These are phyloP conservation scores for Brassica hybrid DNA, from an alignment of 441 rosid genomes.

Conservation along the genomic window DNA sequence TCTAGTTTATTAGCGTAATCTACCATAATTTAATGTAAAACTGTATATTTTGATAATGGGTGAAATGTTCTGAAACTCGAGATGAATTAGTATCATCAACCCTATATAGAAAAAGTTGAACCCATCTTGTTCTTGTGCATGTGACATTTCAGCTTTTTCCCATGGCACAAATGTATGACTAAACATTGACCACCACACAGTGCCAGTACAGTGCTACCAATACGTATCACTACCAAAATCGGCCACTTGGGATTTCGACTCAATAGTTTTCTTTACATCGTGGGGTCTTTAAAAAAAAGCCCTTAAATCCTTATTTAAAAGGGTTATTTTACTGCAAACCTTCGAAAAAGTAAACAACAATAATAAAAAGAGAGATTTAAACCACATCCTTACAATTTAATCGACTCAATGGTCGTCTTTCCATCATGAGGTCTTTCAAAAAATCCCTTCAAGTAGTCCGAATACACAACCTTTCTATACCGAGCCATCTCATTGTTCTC, in stretches of 20 bases:
- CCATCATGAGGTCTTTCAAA: conserved; percentile 53
- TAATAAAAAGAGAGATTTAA: neutral
- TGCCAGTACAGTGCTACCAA: neutral
- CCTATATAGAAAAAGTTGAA: neutral
- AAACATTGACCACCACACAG: neutral
- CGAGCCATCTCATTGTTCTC: conserved; percentile 40
- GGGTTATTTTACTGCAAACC: neutral
- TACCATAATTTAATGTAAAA: too few relatives aligned
- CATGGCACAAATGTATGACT: neutral
- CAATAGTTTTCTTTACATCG: neutral
- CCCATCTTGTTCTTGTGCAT: neutral
- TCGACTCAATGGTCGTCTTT: conserved; percentile 47
- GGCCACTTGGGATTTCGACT: neutral
- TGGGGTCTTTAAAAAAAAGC: neutral
- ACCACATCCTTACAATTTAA: conserved; percentile 21
- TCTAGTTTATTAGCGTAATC: too few relatives aligned
- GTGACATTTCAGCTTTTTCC: neutral
- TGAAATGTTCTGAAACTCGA: neutral
- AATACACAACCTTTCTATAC: conserved; percentile 45
- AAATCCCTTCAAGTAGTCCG: conserved; percentile 43
- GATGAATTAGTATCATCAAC: neutral
- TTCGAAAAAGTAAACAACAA: neutral
- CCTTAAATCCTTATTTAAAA: neutral
- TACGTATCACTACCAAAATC: neutral
- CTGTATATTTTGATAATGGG: too few relatives aligned